Percentiles rank a stretch among this genome's conserved stretches.
Evolutionary conservation across 768 basidiomycete species (phyloP).

Genomic region (Lentinula aciculospora): DNA sequence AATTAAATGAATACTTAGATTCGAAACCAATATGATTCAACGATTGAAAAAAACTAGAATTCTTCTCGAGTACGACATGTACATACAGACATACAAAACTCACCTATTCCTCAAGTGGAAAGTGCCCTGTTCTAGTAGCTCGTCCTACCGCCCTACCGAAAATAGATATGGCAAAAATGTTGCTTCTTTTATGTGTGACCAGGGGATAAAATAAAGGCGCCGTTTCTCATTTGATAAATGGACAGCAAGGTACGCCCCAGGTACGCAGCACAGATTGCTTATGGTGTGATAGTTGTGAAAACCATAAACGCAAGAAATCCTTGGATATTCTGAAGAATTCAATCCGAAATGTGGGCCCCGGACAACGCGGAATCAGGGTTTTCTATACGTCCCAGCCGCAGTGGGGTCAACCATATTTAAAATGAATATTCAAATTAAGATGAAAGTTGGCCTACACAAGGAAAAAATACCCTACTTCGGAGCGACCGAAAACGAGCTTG

Average conservation of each 20-base stretch:
- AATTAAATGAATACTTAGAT: neutral
- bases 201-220: neutral
- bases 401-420: too few species aligned
- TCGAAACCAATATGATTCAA: neutral
- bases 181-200: too few species aligned
- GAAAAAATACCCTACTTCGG: too few species aligned
- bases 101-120: slow-evolving; percentile 5
- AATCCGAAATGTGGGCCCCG: neutral
- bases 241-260: neutral
- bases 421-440: too few species aligned
- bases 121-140: neutral
- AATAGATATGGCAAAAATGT: too few species aligned
- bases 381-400: too few species aligned
- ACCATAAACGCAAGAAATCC: neutral
- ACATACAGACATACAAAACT: slow-evolving; percentile 2
- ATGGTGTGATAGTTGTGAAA: neutral
- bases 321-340: neutral
- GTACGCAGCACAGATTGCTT: too few species aligned
- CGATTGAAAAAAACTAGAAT: neutral
- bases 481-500: too few species aligned
- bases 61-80: neutral
- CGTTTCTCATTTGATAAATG: too few species aligned
- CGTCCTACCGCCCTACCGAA: too few species aligned
- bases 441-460: too few species aligned
- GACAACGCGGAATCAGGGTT: neutral